A percentile compares a stretch with the other conserved stretches of the same genome.
phyloP scores from a whole-genome alignment of 2,329 filamentous ascomycete genomes.

The Pestalotiopsis sp. region DNA sequence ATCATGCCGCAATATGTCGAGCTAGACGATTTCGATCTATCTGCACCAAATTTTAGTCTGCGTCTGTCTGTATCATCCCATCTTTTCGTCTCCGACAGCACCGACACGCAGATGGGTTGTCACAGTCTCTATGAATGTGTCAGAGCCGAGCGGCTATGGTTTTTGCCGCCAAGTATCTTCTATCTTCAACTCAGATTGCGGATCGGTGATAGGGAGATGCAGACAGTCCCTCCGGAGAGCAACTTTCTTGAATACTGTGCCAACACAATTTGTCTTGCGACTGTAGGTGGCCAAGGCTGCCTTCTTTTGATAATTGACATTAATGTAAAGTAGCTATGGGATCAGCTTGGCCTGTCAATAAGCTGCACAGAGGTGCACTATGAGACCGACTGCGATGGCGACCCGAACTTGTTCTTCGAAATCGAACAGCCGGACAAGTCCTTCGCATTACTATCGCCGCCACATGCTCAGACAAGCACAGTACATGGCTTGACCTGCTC shows the following conservation, averaged over 20 bases:
- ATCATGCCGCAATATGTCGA: constrained; percentile 9
- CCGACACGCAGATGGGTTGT: not conserved
- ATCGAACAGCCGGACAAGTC: constrained; percentile 32
- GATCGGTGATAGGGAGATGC: not conserved
- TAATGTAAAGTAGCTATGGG: constrained; percentile 27
- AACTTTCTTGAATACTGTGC: constrained; percentile 11
- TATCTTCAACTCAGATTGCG: constrained; percentile 11
- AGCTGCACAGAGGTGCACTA: constrained; percentile 23
- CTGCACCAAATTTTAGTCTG: not conserved
- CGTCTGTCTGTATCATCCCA: constrained; percentile 8
- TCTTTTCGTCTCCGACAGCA: constrained; percentile 7
- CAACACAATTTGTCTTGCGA: constrained; percentile 5
- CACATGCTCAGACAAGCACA: constrained; percentile 24
- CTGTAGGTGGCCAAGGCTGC: not conserved
- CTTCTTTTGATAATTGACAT: not conserved
- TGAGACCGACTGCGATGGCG: constrained; percentile 18
- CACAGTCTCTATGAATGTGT: not conserved
- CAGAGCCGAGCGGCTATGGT: constrained; percentile 5
- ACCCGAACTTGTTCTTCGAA: constrained; percentile 30
- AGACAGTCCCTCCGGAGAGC: not conserved
- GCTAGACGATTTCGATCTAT: constrained; percentile 7
- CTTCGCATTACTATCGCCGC: constrained; percentile 28
- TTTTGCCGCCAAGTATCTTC: constrained; percentile 9
- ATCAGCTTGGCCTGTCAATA: constrained; percentile 25
- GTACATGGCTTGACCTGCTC: constrained; percentile 25